A percentile compares a stretch with the other conserved stretches of the same genome.
Evolutionary conservation across 2,329 filamentous ascomycete genomes (phyloP).

Genomic region (Polychaeton citri): DNA sequence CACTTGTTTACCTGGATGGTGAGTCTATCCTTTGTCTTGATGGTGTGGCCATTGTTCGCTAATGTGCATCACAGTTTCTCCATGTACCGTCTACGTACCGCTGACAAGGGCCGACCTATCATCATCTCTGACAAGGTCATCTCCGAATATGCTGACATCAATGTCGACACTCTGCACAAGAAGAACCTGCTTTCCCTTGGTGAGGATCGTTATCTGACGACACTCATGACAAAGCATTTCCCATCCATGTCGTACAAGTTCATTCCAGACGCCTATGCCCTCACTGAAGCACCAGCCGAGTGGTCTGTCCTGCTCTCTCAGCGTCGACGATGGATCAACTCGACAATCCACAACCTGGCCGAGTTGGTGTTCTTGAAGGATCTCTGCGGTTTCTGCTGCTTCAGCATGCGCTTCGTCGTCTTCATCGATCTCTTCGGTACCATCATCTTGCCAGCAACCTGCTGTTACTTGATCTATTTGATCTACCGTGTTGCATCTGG

Average conservation of each 20-base stretch:
- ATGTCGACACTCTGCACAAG: slow-evolving; percentile 88
- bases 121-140: slow-evolving; percentile 87
- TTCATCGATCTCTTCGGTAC: slow-evolving; percentile 90
- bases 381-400: slow-evolving; percentile 97
- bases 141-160: slow-evolving; percentile 72
- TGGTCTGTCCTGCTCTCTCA: slow-evolving; percentile 96
- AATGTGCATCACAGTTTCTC: slow-evolving; percentile 57
- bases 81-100: slow-evolving; percentile 94
- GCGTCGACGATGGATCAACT: slow-evolving; percentile 98
- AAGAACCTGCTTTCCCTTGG: slow-evolving; percentile 87
- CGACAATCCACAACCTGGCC: slow-evolving; percentile 88
- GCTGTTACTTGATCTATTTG: slow-evolving; percentile 73
- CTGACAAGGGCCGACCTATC: slow-evolving; percentile 83
- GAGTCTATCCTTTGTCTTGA: slow-evolving; percentile 37
- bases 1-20: slow-evolving; percentile 98
- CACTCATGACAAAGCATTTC: slow-evolving; percentile 96
- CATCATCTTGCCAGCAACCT: slow-evolving; percentile 79
- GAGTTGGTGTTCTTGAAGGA: slow-evolving; percentile 85
- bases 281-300: slow-evolving; percentile 84
- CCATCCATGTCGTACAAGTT: slow-evolving; percentile 95
- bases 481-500: slow-evolving; percentile 63
- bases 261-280: slow-evolving; percentile 79
- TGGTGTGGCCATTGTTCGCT: slow-evolving; percentile 3
- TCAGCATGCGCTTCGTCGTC: slow-evolving; percentile 94
- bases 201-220: slow-evolving; percentile 94